phyloP scores from a whole-genome alignment of 2,329 filamentous ascomycete species.

The Fusarium sp. region DNA sequence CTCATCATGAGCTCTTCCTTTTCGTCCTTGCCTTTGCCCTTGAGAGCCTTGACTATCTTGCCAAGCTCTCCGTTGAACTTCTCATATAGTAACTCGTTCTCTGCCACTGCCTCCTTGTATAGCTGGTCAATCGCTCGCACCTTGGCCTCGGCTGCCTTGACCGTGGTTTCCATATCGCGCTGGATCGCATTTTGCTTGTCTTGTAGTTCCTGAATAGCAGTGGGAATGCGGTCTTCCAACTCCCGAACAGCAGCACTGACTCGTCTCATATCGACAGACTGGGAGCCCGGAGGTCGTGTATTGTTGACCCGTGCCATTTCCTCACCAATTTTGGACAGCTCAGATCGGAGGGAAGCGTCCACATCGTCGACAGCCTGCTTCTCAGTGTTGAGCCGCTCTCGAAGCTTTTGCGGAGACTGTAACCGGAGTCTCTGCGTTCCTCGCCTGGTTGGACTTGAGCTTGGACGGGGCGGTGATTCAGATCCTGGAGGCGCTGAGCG shows the following conservation, averaged over 20 bases:
- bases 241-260: slow-evolving; percentile 67
- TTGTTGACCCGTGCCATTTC: slow-evolving; percentile 73
- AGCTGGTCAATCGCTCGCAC: slow-evolving; percentile 86
- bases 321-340: slow-evolving; percentile 81
- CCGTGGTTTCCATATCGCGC: slow-evolving; percentile 74
- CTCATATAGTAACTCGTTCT: slow-evolving; percentile 93
- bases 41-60: slow-evolving; percentile 80
- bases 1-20: slow-evolving; percentile 79
- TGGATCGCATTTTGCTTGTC: slow-evolving; percentile 71
- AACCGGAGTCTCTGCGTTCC: slow-evolving; percentile 67
- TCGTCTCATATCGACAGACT: slow-evolving; percentile 56
- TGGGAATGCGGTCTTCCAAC: slow-evolving; percentile 74
- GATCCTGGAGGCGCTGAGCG: slow-evolving; percentile 40
- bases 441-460: slow-evolving; percentile 44
- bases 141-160: slow-evolving; percentile 80
- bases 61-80: slow-evolving; percentile 91
- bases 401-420: slow-evolving; percentile 77
- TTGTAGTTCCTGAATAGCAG: slow-evolving; percentile 66
- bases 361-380: slow-evolving; percentile 77
- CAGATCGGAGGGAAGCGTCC: slow-evolving; percentile 75
- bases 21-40: slow-evolving; percentile 76
- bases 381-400: slow-evolving; percentile 86
- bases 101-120: slow-evolving; percentile 85
- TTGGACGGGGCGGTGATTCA: slow-evolving; percentile 37
- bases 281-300: slow-evolving; percentile 42